Percentiles rank a stretch among this genome's conserved stretches.
Evolutionary conservation across 1,139 yeast genomes (phyloP).

Genomic region (Yamadazyma kanchanaburiensis): DNA sequence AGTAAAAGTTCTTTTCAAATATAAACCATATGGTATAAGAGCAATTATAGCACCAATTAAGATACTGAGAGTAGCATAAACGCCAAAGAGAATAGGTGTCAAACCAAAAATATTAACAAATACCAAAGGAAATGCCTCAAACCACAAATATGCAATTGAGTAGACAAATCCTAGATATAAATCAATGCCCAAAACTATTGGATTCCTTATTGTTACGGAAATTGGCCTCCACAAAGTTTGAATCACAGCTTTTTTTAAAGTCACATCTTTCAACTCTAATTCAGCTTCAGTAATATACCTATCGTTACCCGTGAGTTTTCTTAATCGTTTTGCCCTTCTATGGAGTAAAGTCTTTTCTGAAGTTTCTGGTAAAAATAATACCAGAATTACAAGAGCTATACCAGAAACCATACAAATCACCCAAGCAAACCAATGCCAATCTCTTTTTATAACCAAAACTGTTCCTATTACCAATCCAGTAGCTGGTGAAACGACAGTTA

Average conservation of each 20-base stretch:
- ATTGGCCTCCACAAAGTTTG: conserved; percentile 31
- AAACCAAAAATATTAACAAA: conserved; percentile 20
- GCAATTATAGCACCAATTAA: conserved; percentile 19
- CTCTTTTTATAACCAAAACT: conserved; percentile 17
- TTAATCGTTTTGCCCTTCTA: conserved; percentile 44
- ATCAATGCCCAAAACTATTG: conserved; percentile 28
- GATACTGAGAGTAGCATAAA: conserved; percentile 18
- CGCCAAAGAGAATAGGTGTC: conserved; percentile 26
- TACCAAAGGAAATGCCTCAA: conserved; percentile 32
- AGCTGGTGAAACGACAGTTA: conserved; percentile 29
- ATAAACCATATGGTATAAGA: conserved; percentile 19
- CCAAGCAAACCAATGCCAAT: conserved; percentile 51
- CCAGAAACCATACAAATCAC: conserved; percentile 35
- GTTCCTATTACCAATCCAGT: conserved; percentile 33
- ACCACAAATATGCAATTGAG: conserved; percentile 29
- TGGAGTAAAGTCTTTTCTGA: conserved; percentile 41
- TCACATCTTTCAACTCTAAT: conserved; percentile 33
- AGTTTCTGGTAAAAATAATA: conserved; percentile 50
- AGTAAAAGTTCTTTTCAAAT: conserved; percentile 17
- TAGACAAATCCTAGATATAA: conserved; percentile 30
- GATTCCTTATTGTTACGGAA: conserved; percentile 26
- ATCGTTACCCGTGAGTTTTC: conserved; percentile 42
- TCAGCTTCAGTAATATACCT: conserved; percentile 40
- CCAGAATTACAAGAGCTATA: conserved; percentile 25
- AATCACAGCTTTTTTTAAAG: conserved; percentile 15